These are phyloP conservation scores for Cordyceps cateniannulata DNA, from an alignment of 2,329 filamentous ascomycete genomes.

Conservation along the genomic window DNA sequence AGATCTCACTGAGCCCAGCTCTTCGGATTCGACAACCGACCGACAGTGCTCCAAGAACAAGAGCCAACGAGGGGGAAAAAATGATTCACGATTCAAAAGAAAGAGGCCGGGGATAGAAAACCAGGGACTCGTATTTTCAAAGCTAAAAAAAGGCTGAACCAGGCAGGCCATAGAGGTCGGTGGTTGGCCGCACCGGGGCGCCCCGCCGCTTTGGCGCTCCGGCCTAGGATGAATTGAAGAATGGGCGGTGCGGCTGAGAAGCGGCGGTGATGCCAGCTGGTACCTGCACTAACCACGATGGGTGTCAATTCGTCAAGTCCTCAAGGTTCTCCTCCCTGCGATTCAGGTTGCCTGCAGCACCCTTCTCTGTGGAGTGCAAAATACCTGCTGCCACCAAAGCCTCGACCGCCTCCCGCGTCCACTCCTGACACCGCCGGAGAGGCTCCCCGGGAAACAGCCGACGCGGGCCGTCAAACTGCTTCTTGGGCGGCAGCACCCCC, in stretches of 20 bases:
- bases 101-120: not conserved
- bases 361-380: not conserved
- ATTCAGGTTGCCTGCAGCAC: not conserved
- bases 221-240: not conserved
- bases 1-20: too few relatives aligned
- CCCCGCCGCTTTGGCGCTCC: not conserved
- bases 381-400: not conserved
- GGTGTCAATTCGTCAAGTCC: too few relatives aligned
- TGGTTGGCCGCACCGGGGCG: not conserved
- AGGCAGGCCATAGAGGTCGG: conserved; percentile 1
- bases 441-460: conserved; percentile 20
- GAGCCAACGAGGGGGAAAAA: not conserved
- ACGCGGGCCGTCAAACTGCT: conserved; percentile 23
- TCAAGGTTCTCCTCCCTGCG: not conserved
- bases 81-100: not conserved
- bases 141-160: not conserved
- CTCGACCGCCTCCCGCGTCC: conserved; percentile 19
- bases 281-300: not conserved
- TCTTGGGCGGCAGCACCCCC: conserved; percentile 20
- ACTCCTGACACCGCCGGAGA: conserved; percentile 24
- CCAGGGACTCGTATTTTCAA: not conserved
- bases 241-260: not conserved
- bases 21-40: not conserved
- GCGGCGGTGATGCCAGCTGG: not conserved
- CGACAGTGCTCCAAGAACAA: not conserved